Conservation (phyloP, 2,329 filamentous ascomycete genomes). For the Fusarium poae region DNA sequence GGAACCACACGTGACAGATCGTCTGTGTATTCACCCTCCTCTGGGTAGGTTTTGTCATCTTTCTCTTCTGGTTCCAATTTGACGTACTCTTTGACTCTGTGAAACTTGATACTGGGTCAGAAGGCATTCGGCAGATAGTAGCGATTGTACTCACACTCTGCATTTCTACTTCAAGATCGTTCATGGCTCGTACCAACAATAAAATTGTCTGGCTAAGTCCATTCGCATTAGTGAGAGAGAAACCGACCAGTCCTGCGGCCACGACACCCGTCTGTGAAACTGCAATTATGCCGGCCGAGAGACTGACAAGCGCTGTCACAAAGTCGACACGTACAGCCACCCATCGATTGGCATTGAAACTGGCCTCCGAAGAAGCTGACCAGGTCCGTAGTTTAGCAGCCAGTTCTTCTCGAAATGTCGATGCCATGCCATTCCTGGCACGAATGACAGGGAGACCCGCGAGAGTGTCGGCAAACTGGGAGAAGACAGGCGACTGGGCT, state of each 20-base stretch:
- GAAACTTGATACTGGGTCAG: conserved; percentile 55
- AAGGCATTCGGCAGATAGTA: neutral
- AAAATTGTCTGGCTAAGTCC: conserved; percentile 66
- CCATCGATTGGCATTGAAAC: conserved; percentile 70
- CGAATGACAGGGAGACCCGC: conserved; percentile 66
- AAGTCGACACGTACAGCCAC: conserved; percentile 67
- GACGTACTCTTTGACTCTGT: conserved; percentile 64
- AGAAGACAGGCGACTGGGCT: conserved; percentile 67
- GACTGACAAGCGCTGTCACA: conserved; percentile 65
- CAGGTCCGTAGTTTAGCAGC: conserved; percentile 63
- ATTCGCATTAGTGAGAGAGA: conserved; percentile 69
- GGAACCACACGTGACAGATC: conserved; percentile 56
- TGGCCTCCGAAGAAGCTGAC: conserved; percentile 62
- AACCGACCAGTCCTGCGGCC: conserved; percentile 66
- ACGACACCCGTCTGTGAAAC: conserved; percentile 61
- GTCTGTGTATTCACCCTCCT: conserved; percentile 58
- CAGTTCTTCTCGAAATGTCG: conserved; percentile 62
- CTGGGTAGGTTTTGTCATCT: conserved; percentile 56
- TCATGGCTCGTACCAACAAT: conserved; percentile 65
- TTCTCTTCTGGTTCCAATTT: conserved; percentile 60
- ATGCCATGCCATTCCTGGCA: conserved; percentile 62
- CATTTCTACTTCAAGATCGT: conserved; percentile 69
- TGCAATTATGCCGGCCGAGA: conserved; percentile 66
- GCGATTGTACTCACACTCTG: conserved; percentile 61
- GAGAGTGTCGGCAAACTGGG: conserved; percentile 67